These are phyloP conservation scores for Lignosus rhinocerotis DNA, from an alignment of 1,284 basidiomycete species.

Conservation along the genomic window DNA sequence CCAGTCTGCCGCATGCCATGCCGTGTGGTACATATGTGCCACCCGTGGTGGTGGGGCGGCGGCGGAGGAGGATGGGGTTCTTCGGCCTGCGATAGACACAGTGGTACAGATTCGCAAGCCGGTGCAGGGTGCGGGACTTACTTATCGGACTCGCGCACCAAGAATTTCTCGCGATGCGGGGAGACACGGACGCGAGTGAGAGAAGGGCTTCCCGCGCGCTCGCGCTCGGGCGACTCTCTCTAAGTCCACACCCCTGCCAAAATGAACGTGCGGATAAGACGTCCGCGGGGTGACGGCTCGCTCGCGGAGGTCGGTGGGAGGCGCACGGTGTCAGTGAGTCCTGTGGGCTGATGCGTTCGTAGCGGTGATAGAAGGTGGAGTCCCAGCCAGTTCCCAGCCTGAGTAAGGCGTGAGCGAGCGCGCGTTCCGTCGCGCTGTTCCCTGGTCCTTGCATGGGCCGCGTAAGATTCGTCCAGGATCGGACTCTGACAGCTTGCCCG, in stretches of 20 bases:
- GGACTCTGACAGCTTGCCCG: background rate
- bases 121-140: too few relatives aligned
- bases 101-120: too few relatives aligned
- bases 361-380: background rate
- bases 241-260: background rate
- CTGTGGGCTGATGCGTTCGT: background rate
- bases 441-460: background rate
- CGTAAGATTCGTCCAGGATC: background rate
- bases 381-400: too few relatives aligned
- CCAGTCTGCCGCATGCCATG: background rate
- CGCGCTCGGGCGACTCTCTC: background rate
- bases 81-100: too few relatives aligned
- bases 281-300: background rate
- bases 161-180: background rate
- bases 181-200: background rate
- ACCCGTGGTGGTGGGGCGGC: background rate
- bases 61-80: background rate
- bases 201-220: background rate
- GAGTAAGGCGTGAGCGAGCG: background rate
- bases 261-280: background rate
- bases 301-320: background rate
- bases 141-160: too few relatives aligned
- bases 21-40: background rate
- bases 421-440: background rate
- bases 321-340: background rate